Percentiles rank a stretch among this genome's conserved stretches.
Conservation (phyloP, 192 early-diverging fungal species). For the Nowakowskiella sp. region DNA sequence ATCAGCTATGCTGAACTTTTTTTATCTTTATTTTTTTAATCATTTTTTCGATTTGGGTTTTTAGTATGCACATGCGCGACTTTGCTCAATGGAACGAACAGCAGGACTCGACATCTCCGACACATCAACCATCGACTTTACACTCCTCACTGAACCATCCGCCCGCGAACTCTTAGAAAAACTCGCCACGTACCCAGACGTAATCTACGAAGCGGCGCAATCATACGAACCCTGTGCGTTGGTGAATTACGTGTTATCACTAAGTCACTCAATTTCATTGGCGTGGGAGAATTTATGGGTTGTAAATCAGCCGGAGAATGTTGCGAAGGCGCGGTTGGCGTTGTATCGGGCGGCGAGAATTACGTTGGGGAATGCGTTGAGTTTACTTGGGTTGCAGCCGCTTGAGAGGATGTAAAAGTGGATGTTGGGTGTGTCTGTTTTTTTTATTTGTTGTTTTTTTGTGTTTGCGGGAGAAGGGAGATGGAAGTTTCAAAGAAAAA, state of each 20-base stretch:
- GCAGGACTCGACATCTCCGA: too few species aligned
- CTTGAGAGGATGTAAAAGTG: slow-evolving; percentile 93
- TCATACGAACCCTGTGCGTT: slow-evolving; percentile 78
- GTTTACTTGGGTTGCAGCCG: slow-evolving; percentile 72
- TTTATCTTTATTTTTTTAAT: background rate
- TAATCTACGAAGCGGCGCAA: slow-evolving; percentile 56
- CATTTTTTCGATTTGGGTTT: background rate
- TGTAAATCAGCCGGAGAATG: slow-evolving; percentile 52
- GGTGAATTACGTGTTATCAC: slow-evolving; percentile 75
- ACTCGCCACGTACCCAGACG: slow-evolving; percentile 78
- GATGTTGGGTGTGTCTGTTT: too few species aligned
- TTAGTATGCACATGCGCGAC: slow-evolving; percentile 89
- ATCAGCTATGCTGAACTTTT: background rate
- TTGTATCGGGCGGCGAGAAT: slow-evolving; percentile 77
- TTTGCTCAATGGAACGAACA: slow-evolving; percentile 90
- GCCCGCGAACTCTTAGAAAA: slow-evolving; percentile 67
- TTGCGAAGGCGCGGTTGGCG: slow-evolving; percentile 82
- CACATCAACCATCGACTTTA: slow-evolving; percentile 52
- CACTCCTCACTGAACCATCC: slow-evolving; percentile 57
- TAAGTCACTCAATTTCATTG: slow-evolving; percentile 72
- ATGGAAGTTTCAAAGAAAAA: too few species aligned
- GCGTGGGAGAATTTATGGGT: slow-evolving; percentile 74
- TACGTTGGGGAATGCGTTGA: slow-evolving; percentile 78
- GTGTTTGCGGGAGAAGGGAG: too few species aligned
- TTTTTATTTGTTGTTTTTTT: too few species aligned